Evolutionary conservation across 441 rosid genomes (phyloP), one percentile per base, ranked within the genome.

Genomic region (Gossypium laxum): DNA sequence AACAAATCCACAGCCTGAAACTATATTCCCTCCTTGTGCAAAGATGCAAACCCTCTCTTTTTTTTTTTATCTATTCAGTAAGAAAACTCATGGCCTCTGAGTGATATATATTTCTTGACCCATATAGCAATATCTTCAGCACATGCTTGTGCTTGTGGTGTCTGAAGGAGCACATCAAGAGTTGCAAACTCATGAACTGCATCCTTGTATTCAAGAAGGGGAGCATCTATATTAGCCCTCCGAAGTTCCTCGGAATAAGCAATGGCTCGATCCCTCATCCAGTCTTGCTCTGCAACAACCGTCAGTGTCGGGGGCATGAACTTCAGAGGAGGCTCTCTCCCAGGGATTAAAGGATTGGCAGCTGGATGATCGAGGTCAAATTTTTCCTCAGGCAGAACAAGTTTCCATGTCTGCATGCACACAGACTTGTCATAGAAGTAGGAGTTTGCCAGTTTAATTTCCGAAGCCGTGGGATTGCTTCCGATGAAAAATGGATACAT

Each of bases 221-320:
- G 88, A 34, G 93, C 87, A 69, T 88, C 89, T 11, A 88, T 86
- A 26, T 88, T 88, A 58, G 82, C 91, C 80, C 81, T 88, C 51
- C 88, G 79, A 48, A 88, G 87, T 79, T 85, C 88, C 78, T 88
- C 89, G 0, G 89, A 85, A 74, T 88, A 88, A 51, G 87, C 85
- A 67, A 86, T 85, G 78, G 93, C 93, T 51, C 87, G 74, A 68
- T 88, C 93, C 78, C 88, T 84, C 93, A 88, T 88, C 89, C 88
- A 86, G 71, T 88, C 93, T 5, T 84, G 89, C 69, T 88, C 88
- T 2, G 91, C 91, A 22, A 88, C 86, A 74, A 88, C 85, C 8
- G 89, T 86, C 30, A 88, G 84, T 3, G 91, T 88, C 14, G 88
- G 91, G 10, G 91, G 93, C 89, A 88, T 86, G 74, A 75, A 79